These are phyloP conservation scores for Penicillium herquei DNA, from an alignment of 495 filamentous ascomycete species.

Conservation along the genomic window DNA sequence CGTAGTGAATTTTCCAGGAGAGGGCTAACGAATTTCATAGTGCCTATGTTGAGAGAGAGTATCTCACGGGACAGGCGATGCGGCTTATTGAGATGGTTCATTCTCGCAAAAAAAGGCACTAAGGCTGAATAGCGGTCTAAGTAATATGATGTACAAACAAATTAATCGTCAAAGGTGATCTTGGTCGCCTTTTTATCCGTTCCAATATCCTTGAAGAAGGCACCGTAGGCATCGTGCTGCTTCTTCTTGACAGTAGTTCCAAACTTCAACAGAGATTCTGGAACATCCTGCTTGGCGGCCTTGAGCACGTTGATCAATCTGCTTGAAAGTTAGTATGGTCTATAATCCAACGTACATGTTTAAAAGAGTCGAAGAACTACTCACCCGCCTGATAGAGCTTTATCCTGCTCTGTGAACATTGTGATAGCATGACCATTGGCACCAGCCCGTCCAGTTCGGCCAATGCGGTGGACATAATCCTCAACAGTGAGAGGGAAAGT, in stretches of 20 bases:
- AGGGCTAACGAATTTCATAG: constrained; percentile 36
- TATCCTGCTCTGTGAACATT: constrained; percentile 91
- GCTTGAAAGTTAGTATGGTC: constrained; percentile 10
- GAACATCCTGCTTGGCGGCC: constrained; percentile 82
- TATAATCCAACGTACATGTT: constrained; percentile 15
- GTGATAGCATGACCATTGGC: constrained; percentile 84
- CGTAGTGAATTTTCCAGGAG: background rate
- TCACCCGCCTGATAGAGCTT: constrained; percentile 79
- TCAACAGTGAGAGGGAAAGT: constrained; percentile 69
- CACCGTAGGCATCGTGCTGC: constrained; percentile 87
- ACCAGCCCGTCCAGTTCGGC: constrained; percentile 83
- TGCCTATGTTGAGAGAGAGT: constrained; percentile 57
- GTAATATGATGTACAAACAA: background rate
- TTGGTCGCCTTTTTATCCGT: constrained; percentile 81
- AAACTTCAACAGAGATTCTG: constrained; percentile 85
- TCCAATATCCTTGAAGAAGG: constrained; percentile 82
- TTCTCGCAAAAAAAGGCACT: constrained; percentile 16
- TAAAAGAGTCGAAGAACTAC: constrained; percentile 30
- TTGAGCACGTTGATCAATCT: constrained; percentile 88
- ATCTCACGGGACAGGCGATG: constrained; percentile 50
- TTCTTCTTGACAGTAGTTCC: constrained; percentile 99
- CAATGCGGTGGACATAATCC: constrained; percentile 97
- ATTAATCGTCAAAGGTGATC: constrained; percentile 81
- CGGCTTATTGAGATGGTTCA: constrained; percentile 31
- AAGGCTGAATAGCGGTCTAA: constrained; percentile 19